Evolutionary conservation across 2,329 filamentous ascomycete species (phyloP), one percentile per base, ranked within the genome.

Genomic region (Aspergillus pseudoglaucus): DNA sequence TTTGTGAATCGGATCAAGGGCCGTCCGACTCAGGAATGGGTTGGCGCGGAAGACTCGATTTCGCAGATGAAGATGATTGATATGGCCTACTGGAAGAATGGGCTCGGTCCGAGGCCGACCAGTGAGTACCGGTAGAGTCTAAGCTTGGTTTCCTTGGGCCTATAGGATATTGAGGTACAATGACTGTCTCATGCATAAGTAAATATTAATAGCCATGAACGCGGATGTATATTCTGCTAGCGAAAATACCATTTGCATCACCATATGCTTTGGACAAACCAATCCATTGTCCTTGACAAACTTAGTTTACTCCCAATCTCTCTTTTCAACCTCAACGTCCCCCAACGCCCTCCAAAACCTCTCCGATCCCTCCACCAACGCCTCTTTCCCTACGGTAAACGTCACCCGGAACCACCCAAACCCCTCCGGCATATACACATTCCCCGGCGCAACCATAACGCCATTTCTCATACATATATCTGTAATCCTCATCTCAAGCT

Each of bases 1-100:
- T 79, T 79, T 58, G 72, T 77, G 14, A 69, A 76, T 56, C 61
- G 58, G 35, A 53, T 78, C 30, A 68, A 67, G 42, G 71, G 70
- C 0, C 61, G 67, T 1, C 60, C 50, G 3, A 49, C 65, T 3
- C 65, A 62, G 1, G 49, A 64, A 2, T 77, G 74, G 72, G 59
- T 77, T 7, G 58, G 61, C n/a, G 54, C 53, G 3, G 68, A 74
- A 41, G 73, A 76, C 51, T 73, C 66, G 23, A 64, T 78, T 17
- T 57, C 58, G 5, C 70, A 74, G 60, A 72, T 74, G 69, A 62
- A 63, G 55, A 71, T 72, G 61, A 57, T 78, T 25, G 76, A 78
- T 54, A 65, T 68, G 62, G 71, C 69, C 2, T 78, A 78, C 54
- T 57, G 62, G 47, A 74, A 73, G 59, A 60, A 61, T 23, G 68